These are phyloP conservation scores for Ceratocystiopsis brevicomis DNA, from an alignment of 2,329 filamentous ascomycete species.

Conservation along the genomic window DNA sequence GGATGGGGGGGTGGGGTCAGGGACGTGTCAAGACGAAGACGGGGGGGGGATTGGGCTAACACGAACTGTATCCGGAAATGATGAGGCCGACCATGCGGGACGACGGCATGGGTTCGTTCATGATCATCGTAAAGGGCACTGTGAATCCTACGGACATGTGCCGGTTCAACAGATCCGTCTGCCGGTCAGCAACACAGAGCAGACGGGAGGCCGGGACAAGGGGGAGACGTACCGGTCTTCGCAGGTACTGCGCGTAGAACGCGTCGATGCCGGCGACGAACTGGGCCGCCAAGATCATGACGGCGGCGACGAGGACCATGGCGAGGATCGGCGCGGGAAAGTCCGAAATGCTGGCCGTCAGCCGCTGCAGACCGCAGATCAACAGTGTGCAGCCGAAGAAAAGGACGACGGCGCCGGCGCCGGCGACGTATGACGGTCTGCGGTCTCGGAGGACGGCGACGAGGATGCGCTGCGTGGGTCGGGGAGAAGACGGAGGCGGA, in stretches of 20 bases:
- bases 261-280: slow-evolving; percentile 10
- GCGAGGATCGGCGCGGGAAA: slow-evolving; percentile 30
- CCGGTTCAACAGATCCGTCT: slow-evolving; percentile 31
- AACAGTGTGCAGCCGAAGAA: slow-evolving; percentile 25
- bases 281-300: slow-evolving; percentile 15
- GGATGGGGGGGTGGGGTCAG: not conserved
- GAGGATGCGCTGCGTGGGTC: too few species aligned
- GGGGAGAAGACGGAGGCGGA: too few species aligned
- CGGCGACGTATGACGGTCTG: slow-evolving; percentile 6
- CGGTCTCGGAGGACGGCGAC: not conserved
- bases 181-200: too few species aligned
- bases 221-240: slow-evolving; percentile 8
- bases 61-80: slow-evolving; percentile 25
- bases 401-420: slow-evolving; percentile 18
- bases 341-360: slow-evolving; percentile 16
- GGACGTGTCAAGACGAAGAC: not conserved
- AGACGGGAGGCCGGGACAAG: too few species aligned
- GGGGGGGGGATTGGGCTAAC: too few species aligned
- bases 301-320: slow-evolving; percentile 23
- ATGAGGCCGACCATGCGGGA: slow-evolving; percentile 21
- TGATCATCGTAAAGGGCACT: slow-evolving; percentile 28
- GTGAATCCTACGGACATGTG: slow-evolving; percentile 33
- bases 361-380: slow-evolving; percentile 24
- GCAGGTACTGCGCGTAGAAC: slow-evolving; percentile 12
- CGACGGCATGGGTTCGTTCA: slow-evolving; percentile 16